These are phyloP conservation scores for Yarrowia divulgata DNA, from an alignment of 805 yeast species.

Conservation along the genomic window DNA sequence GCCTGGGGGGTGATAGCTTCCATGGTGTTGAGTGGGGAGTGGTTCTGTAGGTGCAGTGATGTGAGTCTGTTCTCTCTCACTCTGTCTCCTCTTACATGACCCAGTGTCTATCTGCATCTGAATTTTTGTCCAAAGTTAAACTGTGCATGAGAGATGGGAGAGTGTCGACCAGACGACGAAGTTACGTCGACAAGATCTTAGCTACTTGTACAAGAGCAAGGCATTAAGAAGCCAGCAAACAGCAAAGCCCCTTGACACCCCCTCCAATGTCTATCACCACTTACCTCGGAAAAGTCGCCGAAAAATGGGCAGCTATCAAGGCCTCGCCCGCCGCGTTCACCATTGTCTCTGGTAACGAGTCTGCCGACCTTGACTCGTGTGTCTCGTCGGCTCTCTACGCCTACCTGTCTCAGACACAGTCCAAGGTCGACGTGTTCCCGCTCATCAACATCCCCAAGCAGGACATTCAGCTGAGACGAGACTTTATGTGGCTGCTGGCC, in stretches of 20 bases:
- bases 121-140: slow-evolving; percentile 33
- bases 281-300: slow-evolving; percentile 14
- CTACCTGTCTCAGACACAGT: slow-evolving; percentile 56
- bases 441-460: slow-evolving; percentile 71
- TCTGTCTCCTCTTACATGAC: background rate
- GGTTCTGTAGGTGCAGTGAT: background rate
- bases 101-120: slow-evolving; percentile 12
- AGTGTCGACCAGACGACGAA: background rate
- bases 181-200: background rate
- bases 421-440: slow-evolving; percentile 59
- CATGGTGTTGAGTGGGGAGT: slow-evolving; percentile 39
- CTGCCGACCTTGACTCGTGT: slow-evolving; percentile 86
- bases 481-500: slow-evolving; percentile 63
- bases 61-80: background rate
- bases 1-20: slow-evolving; percentile 53
- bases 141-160: slow-evolving; percentile 11
- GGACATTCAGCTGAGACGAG: slow-evolving; percentile 75
- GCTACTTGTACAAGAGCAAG: too few relatives aligned
- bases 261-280: slow-evolving; percentile 7
- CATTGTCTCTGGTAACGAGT: slow-evolving; percentile 80
- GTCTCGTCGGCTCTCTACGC: slow-evolving; percentile 77
- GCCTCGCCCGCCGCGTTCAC: slow-evolving; percentile 26
- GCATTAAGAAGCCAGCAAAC: too few relatives aligned
- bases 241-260: too few relatives aligned
- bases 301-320: slow-evolving; percentile 34